Evolutionary conservation across 495 filamentous ascomycete genomes (phyloP).

Genomic region (Podospora bellae-mahoneyi): DNA sequence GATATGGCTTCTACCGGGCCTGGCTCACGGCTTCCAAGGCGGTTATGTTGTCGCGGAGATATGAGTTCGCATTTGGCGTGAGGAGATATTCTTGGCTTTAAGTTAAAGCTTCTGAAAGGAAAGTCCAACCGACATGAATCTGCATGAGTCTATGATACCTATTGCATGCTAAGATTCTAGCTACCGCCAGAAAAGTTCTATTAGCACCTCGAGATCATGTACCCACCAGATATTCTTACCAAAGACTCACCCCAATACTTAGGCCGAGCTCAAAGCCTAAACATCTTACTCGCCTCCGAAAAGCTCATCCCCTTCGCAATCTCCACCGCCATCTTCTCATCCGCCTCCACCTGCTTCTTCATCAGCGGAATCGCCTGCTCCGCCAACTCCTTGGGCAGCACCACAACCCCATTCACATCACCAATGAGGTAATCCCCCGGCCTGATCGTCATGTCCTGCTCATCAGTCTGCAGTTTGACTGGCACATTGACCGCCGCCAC

Average conservation of each 20-base stretch:
- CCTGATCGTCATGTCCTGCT: constrained; percentile 46
- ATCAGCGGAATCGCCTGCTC: constrained; percentile 48
- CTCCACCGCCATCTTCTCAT: constrained; percentile 50
- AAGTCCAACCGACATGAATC: background rate
- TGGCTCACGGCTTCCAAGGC: background rate
- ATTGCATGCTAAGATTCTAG: background rate
- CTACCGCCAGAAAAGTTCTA: too few relatives aligned
- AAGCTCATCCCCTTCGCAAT: constrained; percentile 52
- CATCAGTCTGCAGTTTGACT: constrained; percentile 39
- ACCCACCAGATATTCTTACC: background rate
- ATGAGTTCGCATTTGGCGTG: background rate
- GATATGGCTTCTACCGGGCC: background rate
- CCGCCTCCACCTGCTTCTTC: constrained; percentile 50
- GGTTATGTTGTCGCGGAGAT: background rate
- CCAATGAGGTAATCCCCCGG: constrained; percentile 59
- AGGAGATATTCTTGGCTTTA: background rate
- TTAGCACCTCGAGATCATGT: too few relatives aligned
- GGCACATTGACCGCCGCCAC: constrained; percentile 44
- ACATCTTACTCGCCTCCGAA: constrained; percentile 50
- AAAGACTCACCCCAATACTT: background rate
- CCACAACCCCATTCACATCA: constrained; percentile 56
- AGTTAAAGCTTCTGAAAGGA: background rate
- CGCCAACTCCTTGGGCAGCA: constrained; percentile 43
- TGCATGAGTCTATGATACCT: background rate
- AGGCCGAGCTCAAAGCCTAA: constrained; percentile 26